Base-by-base conservation (phyloP, 192 early-diverging fungal genomes). In the Coemansia sp. region DNA sequence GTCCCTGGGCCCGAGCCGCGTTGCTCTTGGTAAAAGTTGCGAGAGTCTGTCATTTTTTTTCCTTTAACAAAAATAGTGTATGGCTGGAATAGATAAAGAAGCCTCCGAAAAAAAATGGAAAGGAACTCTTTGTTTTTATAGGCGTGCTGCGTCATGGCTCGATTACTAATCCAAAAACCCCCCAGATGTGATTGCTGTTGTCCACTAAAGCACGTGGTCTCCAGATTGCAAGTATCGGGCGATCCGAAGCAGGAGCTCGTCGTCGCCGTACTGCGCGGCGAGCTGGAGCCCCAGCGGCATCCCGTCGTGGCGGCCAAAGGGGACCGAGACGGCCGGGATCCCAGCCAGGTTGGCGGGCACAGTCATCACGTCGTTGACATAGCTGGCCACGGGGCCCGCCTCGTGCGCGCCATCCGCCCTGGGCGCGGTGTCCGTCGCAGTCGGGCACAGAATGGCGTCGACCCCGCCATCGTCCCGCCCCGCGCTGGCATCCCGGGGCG, bases 331-430 rank as follows among this genome's bases (percentile, higher is more conserved):
- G 0, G 90, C 87, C 18, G 90, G 90, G 12, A 89, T 66, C 29
- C 95, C 95, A 0, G 92, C 93, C 56, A 97, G 73, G 55, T 87
- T 92, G 5, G 90, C 89, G 14, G 95, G 90, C 1, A 95, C 87
- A 6, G 93, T 95, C 82, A 95, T 84, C 14, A 94, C 87, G 79
- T 97, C 95, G 62, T 91, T 89, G 33, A 91, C 73, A 56, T 90
- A 95, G n/a, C 69, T 78, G 28, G 83, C 62, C 6, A 87, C 80
- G 6, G 32, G 57, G 4, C 33, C 11, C 21, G 21, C 43, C 7
- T 60, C 29, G 22, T 8, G 18, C 5, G 14, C 4, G 21, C 12
- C 16, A 27, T 60, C 47, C 7, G 12, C 48, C n/a, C n/a, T n/a
- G 6, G 91, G 91, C n/a, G 94, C 92, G 0, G 85, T 72, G n/a